These are phyloP conservation scores for Hypoxylon sp. DNA, from an alignment of 2,329 filamentous ascomycete species.

Conservation along the genomic window DNA sequence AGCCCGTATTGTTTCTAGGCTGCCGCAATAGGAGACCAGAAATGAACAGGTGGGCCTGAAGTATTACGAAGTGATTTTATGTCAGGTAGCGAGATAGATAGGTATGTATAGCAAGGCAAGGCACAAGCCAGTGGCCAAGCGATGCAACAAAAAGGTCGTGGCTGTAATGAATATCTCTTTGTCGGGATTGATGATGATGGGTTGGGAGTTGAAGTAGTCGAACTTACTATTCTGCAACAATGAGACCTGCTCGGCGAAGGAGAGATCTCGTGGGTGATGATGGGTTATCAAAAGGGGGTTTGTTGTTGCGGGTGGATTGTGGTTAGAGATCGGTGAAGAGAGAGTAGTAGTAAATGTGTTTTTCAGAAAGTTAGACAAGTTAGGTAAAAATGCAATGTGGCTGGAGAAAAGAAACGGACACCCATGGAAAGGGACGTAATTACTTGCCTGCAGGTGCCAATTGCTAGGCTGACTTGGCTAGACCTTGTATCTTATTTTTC, in stretches of 20 bases:
- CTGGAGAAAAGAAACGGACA: slow-evolving; percentile 47
- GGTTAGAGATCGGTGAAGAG: slow-evolving; percentile 56
- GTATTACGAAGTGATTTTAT: slow-evolving; percentile 36
- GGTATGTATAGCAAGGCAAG: slow-evolving; percentile 19
- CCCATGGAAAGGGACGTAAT: slow-evolving; percentile 38
- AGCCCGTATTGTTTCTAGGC: slow-evolving; percentile 46
- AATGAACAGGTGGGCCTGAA: slow-evolving; percentile 49
- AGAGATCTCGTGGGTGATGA: slow-evolving; percentile 56
- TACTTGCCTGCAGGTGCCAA: slow-evolving; percentile 39
- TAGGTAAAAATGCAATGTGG: slow-evolving; percentile 54
- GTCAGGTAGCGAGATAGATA: slow-evolving; percentile 30
- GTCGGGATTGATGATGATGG: slow-evolving; percentile 30
- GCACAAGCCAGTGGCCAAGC: slow-evolving; percentile 4
- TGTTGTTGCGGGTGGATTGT: slow-evolving; percentile 49
- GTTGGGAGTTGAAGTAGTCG: slow-evolving; percentile 15
- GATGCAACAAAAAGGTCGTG: slow-evolving; percentile 22
- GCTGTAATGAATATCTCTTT: slow-evolving; percentile 45
- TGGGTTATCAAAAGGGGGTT: slow-evolving; percentile 52
- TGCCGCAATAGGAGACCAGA: slow-evolving; percentile 51
- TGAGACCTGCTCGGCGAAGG: slow-evolving; percentile 57
- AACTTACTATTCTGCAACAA: slow-evolving; percentile 55
- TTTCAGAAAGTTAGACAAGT: slow-evolving; percentile 47
- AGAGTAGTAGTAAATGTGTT: slow-evolving; percentile 44
- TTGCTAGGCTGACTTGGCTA: slow-evolving; percentile 13
- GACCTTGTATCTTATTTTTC: slow-evolving; percentile 21